Percentiles rank a stretch among this genome's conserved stretches.
phyloP scores from a whole-genome alignment of 1,284 basidiomycete species.

The Leccinum colubrinum region DNA sequence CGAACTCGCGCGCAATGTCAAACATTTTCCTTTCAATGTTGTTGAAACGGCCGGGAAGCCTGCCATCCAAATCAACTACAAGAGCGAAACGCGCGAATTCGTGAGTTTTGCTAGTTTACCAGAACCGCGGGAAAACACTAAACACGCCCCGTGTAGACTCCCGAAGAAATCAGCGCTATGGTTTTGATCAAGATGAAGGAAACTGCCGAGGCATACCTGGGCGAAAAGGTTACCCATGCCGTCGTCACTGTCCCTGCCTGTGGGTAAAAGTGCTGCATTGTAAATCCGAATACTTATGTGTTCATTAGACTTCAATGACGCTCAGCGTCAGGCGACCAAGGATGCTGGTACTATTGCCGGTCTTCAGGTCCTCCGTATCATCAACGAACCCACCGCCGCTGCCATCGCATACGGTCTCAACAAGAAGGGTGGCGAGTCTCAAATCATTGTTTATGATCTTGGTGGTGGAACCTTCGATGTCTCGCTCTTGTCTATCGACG shows the following conservation, averaged over 20 bases:
- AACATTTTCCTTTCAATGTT: slow-evolving; percentile 88
- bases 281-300: slow-evolving; percentile 29
- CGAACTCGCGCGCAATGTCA: slow-evolving; percentile 80
- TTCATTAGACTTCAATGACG: slow-evolving; percentile 88
- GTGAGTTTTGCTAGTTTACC: slow-evolving; percentile 41
- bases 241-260: slow-evolving; percentile 98
- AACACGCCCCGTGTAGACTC: slow-evolving; percentile 46
- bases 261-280: slow-evolving; percentile 31
- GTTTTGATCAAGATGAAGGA: slow-evolving; percentile 98
- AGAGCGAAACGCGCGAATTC: slow-evolving; percentile 83
- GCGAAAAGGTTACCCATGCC: slow-evolving; percentile 94
- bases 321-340: slow-evolving; percentile 98
- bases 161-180: slow-evolving; percentile 94
- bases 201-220: slow-evolving; percentile 97
- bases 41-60: slow-evolving; percentile 85
- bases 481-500: slow-evolving; percentile 95
- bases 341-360: slow-evolving; percentile 97
- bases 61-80: slow-evolving; percentile 81
- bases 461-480: slow-evolving; percentile 99
- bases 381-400: slow-evolving; percentile 98
- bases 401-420: slow-evolving; percentile 99
- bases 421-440: slow-evolving; percentile 91
- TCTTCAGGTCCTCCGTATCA: slow-evolving; percentile 94
- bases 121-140: not conserved
- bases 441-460: slow-evolving; percentile 98